These are phyloP conservation scores for Fomes fomentarius DNA, from an alignment of 1,284 basidiomycete genomes.

Conservation along the genomic window DNA sequence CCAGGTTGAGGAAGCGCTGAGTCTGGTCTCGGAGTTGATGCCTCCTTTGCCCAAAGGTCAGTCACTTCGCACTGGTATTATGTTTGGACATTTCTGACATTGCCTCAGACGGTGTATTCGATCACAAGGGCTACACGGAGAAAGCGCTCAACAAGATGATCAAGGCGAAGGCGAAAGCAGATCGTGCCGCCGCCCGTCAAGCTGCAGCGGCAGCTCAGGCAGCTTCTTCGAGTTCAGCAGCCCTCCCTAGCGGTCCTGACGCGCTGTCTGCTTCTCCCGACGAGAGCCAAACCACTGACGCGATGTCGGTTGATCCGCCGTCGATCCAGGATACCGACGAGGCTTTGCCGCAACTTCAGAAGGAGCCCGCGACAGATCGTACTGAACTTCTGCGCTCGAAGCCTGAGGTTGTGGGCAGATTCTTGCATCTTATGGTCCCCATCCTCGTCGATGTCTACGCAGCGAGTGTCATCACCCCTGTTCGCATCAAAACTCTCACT, in stretches of 20 bases:
- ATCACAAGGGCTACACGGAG: conserved; percentile 88
- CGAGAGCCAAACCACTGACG: conserved; percentile 27
- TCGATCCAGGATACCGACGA: conserved; percentile 39
- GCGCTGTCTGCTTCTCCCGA: conserved; percentile 38
- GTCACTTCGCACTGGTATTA: conserved; percentile 17
- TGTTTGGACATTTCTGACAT: conserved; percentile 17
- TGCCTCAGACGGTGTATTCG: conserved; percentile 85
- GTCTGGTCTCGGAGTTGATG: conserved; percentile 86
- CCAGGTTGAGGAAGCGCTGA: conserved; percentile 91
- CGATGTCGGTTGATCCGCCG: conserved; percentile 27
- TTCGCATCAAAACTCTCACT: conserved; percentile 86
- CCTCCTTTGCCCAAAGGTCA: conserved; percentile 89
- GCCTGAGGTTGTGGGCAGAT: conserved; percentile 76
- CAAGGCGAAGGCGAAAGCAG: conserved; percentile 79
- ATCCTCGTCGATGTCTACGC: conserved; percentile 95
- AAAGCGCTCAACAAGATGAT: conserved; percentile 76
- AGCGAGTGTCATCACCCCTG: conserved; percentile 85
- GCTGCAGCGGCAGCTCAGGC: conserved; percentile 33
- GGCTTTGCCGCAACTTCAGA: conserved; percentile 28
- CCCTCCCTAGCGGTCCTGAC: conserved; percentile 26
- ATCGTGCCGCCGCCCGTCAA: conserved; percentile 69
- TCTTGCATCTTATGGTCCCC: conserved; percentile 86
- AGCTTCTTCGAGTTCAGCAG: conserved; percentile 21
- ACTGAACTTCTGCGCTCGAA: conserved; percentile 77
- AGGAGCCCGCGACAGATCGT: conserved; percentile 53